Evolutionary conservation across 163 green algal genomes (phyloP).

Genomic region (Scenedesmus sp.): DNA sequence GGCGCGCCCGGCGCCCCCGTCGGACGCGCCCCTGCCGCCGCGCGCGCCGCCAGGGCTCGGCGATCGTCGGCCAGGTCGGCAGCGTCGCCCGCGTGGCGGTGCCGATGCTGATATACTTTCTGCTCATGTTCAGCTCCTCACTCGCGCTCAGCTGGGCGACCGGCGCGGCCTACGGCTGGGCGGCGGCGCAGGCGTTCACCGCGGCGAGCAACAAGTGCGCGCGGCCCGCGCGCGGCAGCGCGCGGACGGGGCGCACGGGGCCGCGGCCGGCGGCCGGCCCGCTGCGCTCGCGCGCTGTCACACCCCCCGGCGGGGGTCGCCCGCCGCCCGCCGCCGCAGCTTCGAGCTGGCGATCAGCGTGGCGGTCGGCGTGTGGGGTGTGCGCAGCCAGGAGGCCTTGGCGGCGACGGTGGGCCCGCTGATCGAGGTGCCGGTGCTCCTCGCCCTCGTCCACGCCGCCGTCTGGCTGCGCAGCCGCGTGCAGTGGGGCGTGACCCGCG

Average conservation of each 20-base stretch:
- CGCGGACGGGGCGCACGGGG: too few relatives aligned
- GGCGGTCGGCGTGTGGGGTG: conserved; percentile 58
- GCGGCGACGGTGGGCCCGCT: conserved; percentile 63
- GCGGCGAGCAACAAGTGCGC: conserved; percentile 60
- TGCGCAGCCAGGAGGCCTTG: conserved; percentile 56
- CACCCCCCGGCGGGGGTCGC: too few relatives aligned
- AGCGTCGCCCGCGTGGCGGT: conserved; percentile 48
- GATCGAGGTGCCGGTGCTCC: conserved; percentile 66
- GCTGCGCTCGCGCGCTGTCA: too few relatives aligned
- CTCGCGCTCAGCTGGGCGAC: conserved; percentile 31
- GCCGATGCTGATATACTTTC: conserved; percentile 62
- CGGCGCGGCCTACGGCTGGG: conserved; percentile 39
- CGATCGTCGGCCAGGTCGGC: conserved; percentile 42
- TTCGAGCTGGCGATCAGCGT: conserved; percentile 72
- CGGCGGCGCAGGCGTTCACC: conserved; percentile 59
- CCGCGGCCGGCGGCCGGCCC: too few relatives aligned
- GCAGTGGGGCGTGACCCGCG: too few relatives aligned
- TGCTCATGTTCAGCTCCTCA: conserved; percentile 47
- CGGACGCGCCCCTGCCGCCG: too few relatives aligned
- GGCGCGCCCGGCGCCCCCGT: too few relatives aligned
- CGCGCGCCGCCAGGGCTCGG: too few relatives aligned
- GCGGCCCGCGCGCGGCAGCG: too few relatives aligned
- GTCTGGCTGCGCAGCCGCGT: conserved; percentile 34
- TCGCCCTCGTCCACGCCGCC: conserved; percentile 62
- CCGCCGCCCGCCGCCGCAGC: too few relatives aligned